Conservation (phyloP, 202 grass and related monocot genomes). For the Eragrostis tef region DNA sequence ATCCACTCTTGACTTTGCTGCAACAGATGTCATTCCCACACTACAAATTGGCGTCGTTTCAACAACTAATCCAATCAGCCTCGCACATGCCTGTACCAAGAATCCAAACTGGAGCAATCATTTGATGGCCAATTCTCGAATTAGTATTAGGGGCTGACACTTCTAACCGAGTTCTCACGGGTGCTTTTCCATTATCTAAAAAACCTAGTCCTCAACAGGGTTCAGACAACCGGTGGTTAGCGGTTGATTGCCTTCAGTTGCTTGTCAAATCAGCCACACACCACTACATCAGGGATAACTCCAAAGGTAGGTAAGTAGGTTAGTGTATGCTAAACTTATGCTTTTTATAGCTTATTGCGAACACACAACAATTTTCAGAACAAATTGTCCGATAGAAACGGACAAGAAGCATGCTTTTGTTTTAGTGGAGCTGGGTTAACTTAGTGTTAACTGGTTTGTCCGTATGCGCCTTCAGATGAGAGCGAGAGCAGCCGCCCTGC, state of each 20-base stretch:
- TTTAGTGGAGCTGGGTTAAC: neutral
- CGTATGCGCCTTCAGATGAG: neutral
- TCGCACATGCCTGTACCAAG: conserved; percentile 27
- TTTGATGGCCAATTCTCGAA: neutral
- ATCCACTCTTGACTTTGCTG: conserved; percentile 20
- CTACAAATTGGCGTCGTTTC: neutral
- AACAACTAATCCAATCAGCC: neutral
- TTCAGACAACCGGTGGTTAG: neutral
- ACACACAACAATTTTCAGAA: neutral
- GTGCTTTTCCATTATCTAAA: too few relatives aligned
- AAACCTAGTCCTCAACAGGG: neutral
- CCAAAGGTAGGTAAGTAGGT: neutral
- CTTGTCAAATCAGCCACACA: neutral
- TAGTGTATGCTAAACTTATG: neutral
- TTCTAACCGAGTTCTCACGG: too few relatives aligned
- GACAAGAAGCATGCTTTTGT: neutral
- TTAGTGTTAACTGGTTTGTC: neutral
- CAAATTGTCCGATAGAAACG: neutral
- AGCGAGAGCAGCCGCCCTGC: neutral
- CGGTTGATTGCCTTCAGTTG: neutral
- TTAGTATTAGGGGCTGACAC: neutral
- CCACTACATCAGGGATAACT: neutral
- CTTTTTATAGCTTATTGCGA: neutral
- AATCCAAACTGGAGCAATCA: conserved; percentile 31
- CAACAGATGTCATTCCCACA: conserved; percentile 17